phyloP scores from a whole-genome alignment of 768 basidiomycete genomes.

The Pholiota conissans region DNA sequence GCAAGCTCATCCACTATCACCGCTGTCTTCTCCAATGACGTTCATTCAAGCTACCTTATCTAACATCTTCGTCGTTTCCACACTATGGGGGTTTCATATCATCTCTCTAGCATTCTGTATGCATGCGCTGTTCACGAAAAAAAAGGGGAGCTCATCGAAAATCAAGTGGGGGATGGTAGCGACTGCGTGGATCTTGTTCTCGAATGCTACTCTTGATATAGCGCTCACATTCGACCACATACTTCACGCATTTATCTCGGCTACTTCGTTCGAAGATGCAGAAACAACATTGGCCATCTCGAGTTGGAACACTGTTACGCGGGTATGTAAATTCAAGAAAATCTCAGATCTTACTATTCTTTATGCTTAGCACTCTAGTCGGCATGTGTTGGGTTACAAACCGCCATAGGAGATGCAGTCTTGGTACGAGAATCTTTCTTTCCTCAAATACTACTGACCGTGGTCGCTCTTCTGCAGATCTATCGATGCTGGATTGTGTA shows the following conservation, averaged over 20 bases:
- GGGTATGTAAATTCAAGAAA: neutral
- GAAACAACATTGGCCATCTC: constrained; percentile 7
- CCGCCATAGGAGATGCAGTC: constrained; percentile 12
- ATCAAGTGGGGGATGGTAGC: constrained; percentile 9
- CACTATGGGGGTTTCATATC: constrained; percentile 12
- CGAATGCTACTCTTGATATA: constrained; percentile 9
- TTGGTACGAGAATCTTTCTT: constrained; percentile 1
- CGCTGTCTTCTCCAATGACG: too few relatives aligned
- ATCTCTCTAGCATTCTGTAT: constrained; percentile 11
- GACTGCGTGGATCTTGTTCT: neutral
- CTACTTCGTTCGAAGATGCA: constrained; percentile 3
- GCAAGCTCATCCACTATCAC: too few relatives aligned
- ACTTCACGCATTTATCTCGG: constrained; percentile 12
- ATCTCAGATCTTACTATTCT: constrained; percentile 6
- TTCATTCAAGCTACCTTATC: too few relatives aligned
- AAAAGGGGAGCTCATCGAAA: neutral
- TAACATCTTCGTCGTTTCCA: too few relatives aligned
- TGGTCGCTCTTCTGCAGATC: constrained; percentile 2
- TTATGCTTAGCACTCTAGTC: neutral
- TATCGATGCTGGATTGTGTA: constrained; percentile 26
- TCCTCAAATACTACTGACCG: neutral
- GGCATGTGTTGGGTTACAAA: constrained; percentile 2
- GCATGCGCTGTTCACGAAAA: constrained; percentile 4
- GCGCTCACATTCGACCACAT: constrained; percentile 8
- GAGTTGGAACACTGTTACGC: constrained; percentile 11